These are phyloP conservation scores for Acidomyces sp. DNA, from an alignment of 495 filamentous ascomycete species.

Conservation along the genomic window DNA sequence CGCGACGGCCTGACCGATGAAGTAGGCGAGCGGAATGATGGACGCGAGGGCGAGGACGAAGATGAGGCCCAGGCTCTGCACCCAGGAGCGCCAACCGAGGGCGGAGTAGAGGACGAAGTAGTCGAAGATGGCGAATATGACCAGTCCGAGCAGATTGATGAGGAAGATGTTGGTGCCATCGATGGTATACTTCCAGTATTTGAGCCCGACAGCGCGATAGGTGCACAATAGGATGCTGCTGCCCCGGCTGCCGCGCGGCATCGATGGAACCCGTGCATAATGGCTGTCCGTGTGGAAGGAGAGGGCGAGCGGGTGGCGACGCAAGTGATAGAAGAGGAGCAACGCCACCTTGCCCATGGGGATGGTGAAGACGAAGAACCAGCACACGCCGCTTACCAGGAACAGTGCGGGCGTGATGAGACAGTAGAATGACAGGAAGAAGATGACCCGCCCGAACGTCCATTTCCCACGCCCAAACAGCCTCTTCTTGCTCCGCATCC, in stretches of 20 bases:
- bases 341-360: conserved; percentile 95
- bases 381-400: conserved; percentile 75
- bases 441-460: conserved; percentile 86
- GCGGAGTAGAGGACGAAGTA: conserved; percentile 60
- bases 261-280: conserved; percentile 53
- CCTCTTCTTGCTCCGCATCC: conserved; percentile 60
- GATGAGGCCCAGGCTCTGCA: conserved; percentile 71
- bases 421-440: conserved; percentile 94
- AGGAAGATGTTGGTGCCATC: conserved; percentile 98
- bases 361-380: conserved; percentile 94
- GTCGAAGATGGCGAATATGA: conserved; percentile 85
- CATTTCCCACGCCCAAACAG: conserved; percentile 93
- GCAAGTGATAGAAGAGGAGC: conserved; percentile 80
- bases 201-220: conserved; percentile 82
- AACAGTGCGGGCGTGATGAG: conserved; percentile 81
- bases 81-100: conserved; percentile 50
- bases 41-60: conserved; percentile 78
- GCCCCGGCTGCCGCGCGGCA: conserved; percentile 36
- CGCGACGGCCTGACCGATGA: conserved; percentile 98
- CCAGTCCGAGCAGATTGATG: conserved; percentile 86
- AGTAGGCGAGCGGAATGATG: conserved; percentile 95
- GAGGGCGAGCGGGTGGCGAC: conserved; percentile 80
- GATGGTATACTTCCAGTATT: conserved; percentile 99
- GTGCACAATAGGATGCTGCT: conserved; percentile 91
- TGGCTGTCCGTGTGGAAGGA: conserved; percentile 81